Conservation (phyloP, 345 rosid genomes). For the Eutrema japonicum region DNA sequence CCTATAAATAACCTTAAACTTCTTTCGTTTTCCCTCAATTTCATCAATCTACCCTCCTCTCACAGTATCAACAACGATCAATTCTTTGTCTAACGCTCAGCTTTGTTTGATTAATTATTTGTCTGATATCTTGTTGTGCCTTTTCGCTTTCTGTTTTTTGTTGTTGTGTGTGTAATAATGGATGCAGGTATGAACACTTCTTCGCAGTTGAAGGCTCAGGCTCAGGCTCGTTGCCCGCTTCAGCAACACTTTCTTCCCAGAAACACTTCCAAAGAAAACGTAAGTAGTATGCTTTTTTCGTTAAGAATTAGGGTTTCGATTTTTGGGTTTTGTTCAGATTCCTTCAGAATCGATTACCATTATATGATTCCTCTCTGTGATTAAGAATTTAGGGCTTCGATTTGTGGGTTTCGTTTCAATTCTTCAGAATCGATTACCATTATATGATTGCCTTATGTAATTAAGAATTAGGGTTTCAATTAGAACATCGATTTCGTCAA, state of each 20-base stretch:
- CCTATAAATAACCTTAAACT: no score
- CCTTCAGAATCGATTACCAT: background rate
- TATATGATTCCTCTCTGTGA: background rate
- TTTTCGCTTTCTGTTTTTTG: background rate
- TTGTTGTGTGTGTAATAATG: background rate
- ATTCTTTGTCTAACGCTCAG: no score
- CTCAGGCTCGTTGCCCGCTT: conserved; percentile 43
- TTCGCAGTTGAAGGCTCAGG: conserved; percentile 32
- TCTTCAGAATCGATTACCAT: background rate
- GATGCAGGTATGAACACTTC: conserved; percentile 26
- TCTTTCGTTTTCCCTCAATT: no score
- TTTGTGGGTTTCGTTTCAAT: background rate
- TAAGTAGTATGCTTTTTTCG: background rate
- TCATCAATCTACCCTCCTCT: background rate
- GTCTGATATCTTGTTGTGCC: background rate
- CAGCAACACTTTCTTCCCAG: conserved; percentile 31
- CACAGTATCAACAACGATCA: background rate
- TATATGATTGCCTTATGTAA: no score
- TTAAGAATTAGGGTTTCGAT: conserved; percentile 13
- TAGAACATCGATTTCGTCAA: no score
- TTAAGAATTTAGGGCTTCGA: background rate
- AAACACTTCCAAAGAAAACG: conserved; percentile 43
- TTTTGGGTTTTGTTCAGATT: background rate
- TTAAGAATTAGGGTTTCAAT: no score
- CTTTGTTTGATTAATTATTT: background rate